A percentile compares a stretch with the other conserved stretches of the same genome.
Conservation (phyloP, 352 stramenopile genomes). For the Halophytophthora batemanensis region DNA sequence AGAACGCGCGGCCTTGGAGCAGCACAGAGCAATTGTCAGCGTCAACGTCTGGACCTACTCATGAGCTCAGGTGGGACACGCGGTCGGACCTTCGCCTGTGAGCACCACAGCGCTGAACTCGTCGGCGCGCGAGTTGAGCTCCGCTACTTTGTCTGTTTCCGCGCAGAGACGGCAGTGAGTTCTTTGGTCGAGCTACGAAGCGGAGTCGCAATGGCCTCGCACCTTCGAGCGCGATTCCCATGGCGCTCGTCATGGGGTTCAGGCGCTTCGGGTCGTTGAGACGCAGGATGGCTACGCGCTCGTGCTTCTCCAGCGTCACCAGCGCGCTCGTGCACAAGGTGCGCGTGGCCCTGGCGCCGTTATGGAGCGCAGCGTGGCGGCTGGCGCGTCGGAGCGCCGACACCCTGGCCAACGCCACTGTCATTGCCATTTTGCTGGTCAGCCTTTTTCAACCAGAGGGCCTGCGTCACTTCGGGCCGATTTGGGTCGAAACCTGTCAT, state of each 20-base stretch:
- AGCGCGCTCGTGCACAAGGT: slow-evolving; percentile 27
- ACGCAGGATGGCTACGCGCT: slow-evolving; percentile 42
- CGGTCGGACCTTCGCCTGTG: slow-evolving; percentile 46
- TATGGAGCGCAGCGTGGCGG: not conserved
- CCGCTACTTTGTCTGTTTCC: slow-evolving; percentile 31
- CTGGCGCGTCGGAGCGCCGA: no score
- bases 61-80: not conserved
- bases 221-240: slow-evolving; percentile 70
- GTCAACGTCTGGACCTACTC: not conserved
- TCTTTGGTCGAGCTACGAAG: not conserved
- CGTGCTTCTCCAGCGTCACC: slow-evolving; percentile 51
- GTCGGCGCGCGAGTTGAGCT: slow-evolving; percentile 45
- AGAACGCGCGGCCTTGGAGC: slow-evolving; percentile 64
- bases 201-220: not conserved
- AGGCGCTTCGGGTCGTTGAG: slow-evolving; percentile 81
- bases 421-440: no score
- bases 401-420: no score
- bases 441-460: no score
- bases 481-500: no score
- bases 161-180: not conserved
- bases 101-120: slow-evolving; percentile 76
- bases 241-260: slow-evolving; percentile 85
- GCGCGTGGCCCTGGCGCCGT: not conserved
- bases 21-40: not conserved
- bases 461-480: no score